These are phyloP conservation scores for Ramalina peruviana DNA, from an alignment of 495 filamentous ascomycete species.

Conservation along the genomic window DNA sequence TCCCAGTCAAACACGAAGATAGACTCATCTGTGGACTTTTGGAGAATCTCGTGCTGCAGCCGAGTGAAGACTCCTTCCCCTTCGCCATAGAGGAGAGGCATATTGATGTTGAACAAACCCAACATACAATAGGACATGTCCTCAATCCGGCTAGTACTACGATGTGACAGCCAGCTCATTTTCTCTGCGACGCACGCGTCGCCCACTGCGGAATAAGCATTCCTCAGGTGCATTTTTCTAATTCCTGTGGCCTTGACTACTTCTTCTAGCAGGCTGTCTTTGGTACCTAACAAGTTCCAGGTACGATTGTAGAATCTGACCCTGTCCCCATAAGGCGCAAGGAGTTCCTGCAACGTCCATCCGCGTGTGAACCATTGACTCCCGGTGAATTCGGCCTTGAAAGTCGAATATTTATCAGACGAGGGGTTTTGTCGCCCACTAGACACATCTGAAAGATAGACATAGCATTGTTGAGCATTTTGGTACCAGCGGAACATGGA, in stretches of 20 bases:
- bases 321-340: slow-evolving; percentile 14
- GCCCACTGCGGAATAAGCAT: background rate
- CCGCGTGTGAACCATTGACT: slow-evolving; percentile 26
- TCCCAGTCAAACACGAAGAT: slow-evolving; percentile 14
- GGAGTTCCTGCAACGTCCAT: slow-evolving; percentile 29
- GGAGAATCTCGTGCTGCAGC: slow-evolving; percentile 26
- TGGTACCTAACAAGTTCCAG: slow-evolving; percentile 18
- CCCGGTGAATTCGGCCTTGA: background rate
- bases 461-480: slow-evolving; percentile 18
- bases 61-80: slow-evolving; percentile 20
- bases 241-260: slow-evolving; percentile 16
- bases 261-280: background rate
- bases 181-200: slow-evolving; percentile 18
- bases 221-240: background rate
- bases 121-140: slow-evolving; percentile 31
- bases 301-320: slow-evolving; percentile 13
- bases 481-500: slow-evolving; percentile 24
- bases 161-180: slow-evolving; percentile 27
- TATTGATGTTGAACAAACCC: slow-evolving; percentile 30
- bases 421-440: background rate
- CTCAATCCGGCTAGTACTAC: slow-evolving; percentile 21
- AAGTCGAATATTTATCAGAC: background rate
- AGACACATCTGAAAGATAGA: slow-evolving; percentile 18
- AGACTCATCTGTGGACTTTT: slow-evolving; percentile 12
- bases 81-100: slow-evolving; percentile 34